Percentiles rank a stretch among this genome's conserved stretches.
Conservation (phyloP, 495 filamentous ascomycete species). For the Acidiella bohemica region DNA sequence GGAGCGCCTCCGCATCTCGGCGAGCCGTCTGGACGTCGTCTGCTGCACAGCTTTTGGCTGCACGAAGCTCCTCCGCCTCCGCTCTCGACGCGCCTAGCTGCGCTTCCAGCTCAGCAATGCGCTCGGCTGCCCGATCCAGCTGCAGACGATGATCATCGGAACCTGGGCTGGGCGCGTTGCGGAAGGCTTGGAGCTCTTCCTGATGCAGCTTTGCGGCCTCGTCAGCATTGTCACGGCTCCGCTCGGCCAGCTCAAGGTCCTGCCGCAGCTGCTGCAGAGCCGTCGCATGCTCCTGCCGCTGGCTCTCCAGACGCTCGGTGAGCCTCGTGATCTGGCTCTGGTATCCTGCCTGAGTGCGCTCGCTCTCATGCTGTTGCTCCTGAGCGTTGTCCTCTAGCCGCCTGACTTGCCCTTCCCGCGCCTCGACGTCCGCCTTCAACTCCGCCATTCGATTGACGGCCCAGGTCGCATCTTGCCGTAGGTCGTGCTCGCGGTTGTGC, state of each 20-base stretch:
- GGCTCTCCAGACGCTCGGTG: no score
- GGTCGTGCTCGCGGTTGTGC: conserved; percentile 1
- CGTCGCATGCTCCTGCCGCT: no score
- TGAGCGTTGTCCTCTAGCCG: no score
- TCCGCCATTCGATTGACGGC: no score
- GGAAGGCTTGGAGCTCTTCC: conserved; percentile 12
- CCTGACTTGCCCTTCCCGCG: no score
- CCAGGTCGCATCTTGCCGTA: no score
- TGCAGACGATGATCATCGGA: no score
- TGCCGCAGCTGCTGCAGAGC: background rate
- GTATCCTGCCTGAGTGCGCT: no score
- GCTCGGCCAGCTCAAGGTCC: background rate
- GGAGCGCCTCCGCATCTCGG: background rate
- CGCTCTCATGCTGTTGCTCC: no score
- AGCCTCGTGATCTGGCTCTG: no score
- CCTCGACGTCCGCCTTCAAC: no score
- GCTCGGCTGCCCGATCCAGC: conserved; percentile 10
- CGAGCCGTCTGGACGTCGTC: background rate
- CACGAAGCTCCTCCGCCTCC: background rate
- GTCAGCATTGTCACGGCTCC: conserved; percentile 7
- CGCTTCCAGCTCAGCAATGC: conserved; percentile 3
- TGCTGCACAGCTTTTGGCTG: background rate
- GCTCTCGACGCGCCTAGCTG: background rate
- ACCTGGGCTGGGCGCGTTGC: no score
- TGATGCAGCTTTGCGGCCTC: conserved; percentile 7